Base-by-base conservation (phyloP, 345 rosid genomes). In the Atalantia buxifolia region DNA sequence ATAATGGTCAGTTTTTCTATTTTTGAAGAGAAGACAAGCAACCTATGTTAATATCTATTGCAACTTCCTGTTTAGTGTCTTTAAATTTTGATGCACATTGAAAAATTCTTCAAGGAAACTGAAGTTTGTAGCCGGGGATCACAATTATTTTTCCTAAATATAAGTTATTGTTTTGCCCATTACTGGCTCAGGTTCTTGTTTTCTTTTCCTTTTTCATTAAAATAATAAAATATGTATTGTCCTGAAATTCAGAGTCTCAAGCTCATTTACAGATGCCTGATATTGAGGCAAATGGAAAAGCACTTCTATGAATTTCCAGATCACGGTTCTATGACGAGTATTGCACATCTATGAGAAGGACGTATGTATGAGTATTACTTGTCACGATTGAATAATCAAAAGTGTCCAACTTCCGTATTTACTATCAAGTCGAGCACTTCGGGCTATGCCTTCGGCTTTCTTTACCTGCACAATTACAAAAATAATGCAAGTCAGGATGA, bases 381-480 rank as follows among this genome's bases (percentile, higher is more conserved):
- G 45, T 55, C 75, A 78, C 13, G 6, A 21, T 28, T 25, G 69
- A 68, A 62, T 64, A 0, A 55, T 7, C 48, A 70, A 69, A 74
- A 12, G 16, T 22, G 38, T 45, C 33, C 31, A 60, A 40, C 66
- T 72, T 27, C 69, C 73, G 7, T 19, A 14, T 68, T 61, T 50
- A 64, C 22, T 61, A 71, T 84, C 71, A 85, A 53, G 64, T 82
- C 36, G 80, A 79, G 84, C 97, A 90, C 72, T 85, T 89, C 35
- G 53, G 25, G 8, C 80, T 80, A 82, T 93, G 93, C 80, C 76
- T 88, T 85, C 81, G 81, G n/a, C 82, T 89, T 83, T 86, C 86
- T 77, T 87, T 92, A 66, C 98, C 97, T 94, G 90, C 87, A 86
- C 69, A 66, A 4, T 53, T 45, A 55, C 21, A 61, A 70, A 40